Conservation (phyloP, 2,329 filamentous ascomycete genomes). For the Sclerotiophoma versabilis region DNA sequence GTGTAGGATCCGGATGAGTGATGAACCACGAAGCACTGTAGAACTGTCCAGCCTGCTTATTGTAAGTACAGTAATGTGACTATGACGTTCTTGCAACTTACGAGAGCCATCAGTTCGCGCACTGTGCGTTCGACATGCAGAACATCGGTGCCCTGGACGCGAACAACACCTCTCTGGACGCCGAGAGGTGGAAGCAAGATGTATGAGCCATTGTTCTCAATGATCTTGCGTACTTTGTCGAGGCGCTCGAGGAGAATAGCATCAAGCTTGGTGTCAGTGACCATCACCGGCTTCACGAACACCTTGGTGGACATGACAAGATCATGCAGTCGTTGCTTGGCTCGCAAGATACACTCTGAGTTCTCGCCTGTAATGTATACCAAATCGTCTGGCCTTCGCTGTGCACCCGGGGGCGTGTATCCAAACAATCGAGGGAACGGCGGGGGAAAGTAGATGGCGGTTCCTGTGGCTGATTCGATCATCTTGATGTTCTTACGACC, state of each 20-base stretch:
- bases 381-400: constrained; percentile 82
- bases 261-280: constrained; percentile 92
- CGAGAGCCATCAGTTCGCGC: constrained; percentile 92
- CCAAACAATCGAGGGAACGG: constrained; percentile 91
- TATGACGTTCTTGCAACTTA: constrained; percentile 55
- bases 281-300: constrained; percentile 85
- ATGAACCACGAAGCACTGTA: constrained; percentile 98
- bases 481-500: constrained; percentile 97
- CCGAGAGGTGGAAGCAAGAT: constrained; percentile 90
- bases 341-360: constrained; percentile 81
- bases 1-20: constrained; percentile 73
- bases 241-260: constrained; percentile 88
- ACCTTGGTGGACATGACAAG: constrained; percentile 78
- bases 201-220: constrained; percentile 94
- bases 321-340: constrained; percentile 91
- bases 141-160: constrained; percentile 92
- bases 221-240: constrained; percentile 97
- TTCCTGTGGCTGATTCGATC: constrained; percentile 94
- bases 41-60: constrained; percentile 83
- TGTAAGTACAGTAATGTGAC: constrained; percentile 26
- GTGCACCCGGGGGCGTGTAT: constrained; percentile 83
- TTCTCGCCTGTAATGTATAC: constrained; percentile 95
- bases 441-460: constrained; percentile 96
- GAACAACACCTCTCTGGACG: constrained; percentile 81
- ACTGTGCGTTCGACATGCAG: constrained; percentile 94